Evolutionary conservation across 352 stramenopile species (phyloP), one percentile per base, ranked within the genome.

Genomic region (Globisporangium carolinianum): DNA sequence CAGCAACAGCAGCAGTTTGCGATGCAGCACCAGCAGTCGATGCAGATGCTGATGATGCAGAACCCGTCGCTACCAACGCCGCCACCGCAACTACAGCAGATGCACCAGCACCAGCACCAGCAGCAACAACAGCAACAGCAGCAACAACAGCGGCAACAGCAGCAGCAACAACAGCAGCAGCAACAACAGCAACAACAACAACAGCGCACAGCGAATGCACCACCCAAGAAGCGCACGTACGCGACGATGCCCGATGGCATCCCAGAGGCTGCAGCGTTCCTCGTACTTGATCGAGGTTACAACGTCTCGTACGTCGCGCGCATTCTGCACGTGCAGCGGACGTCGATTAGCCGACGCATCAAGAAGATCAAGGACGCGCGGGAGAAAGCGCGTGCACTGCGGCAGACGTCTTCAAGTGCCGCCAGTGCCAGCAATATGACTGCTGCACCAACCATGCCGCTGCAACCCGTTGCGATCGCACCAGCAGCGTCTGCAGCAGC

Each of bases 251-350:
- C 36, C 5, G 53, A 59, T n/a, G 53, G 53, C 8, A 48, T 59
- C 15, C 53, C 53, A 47, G 53, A 59, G 9, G 53, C 53, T n/a
- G 53, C 53, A 5, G 53, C 53, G 2, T 59, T 52, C 45, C 45
- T 59, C 35, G 53, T 59, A 43, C 43, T 59, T 35, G 53, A 52
- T 15, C 49, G 32, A 14, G 43, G 43, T 35, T 59, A 39, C 35
- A 52, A 37, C 43, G 53, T 59, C 53, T 47, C 53, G 32, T 43
- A 59, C n/a, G 53, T 48, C 36, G 53, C 53, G 15, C 47, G 47
- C 43, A 59, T 59, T 17, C 47, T 59, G 15, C 43, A 59, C 53
- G 53, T 43, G n/a, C 49, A 59, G 45, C 47, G 53, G 10, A 59
- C 49, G 10, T 47, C 53, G 43, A 47, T 59, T 6, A 59, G 53